Evolutionary conservation across 805 yeast genomes (phyloP).

Genomic region (Yamadazyma tumulicola): DNA sequence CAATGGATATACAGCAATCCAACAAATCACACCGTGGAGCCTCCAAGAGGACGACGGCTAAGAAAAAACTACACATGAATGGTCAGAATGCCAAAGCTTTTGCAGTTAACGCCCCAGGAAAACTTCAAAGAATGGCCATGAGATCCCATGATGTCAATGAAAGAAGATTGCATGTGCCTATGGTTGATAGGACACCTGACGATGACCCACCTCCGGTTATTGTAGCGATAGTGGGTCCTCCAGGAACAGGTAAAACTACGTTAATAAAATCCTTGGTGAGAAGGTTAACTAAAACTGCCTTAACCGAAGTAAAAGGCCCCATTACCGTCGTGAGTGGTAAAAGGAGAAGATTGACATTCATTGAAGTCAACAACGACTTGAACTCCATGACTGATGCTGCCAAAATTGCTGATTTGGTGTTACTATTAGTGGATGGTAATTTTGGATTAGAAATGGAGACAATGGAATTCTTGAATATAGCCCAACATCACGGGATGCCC

Average conservation of each 20-base stretch:
- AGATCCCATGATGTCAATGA: slow-evolving; percentile 83
- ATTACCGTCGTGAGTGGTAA: slow-evolving; percentile 96
- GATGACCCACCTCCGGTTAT: slow-evolving; percentile 97
- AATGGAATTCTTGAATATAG: slow-evolving; percentile 94
- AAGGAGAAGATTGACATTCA: slow-evolving; percentile 84
- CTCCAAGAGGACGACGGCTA: slow-evolving; percentile 51
- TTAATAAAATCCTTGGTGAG: slow-evolving; percentile 84
- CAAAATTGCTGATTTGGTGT: slow-evolving; percentile 88
- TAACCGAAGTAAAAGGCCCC: slow-evolving; percentile 90
- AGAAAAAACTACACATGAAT: slow-evolving; percentile 83
- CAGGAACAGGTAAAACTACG: slow-evolving; percentile 97
- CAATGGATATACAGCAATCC: slow-evolving; percentile 45
- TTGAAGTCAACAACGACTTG: slow-evolving; percentile 89
- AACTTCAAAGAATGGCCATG: slow-evolving; percentile 77
- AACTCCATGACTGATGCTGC: slow-evolving; percentile 97
- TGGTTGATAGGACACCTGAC: slow-evolving; percentile 96
- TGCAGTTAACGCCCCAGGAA: slow-evolving; percentile 63
- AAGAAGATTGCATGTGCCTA: slow-evolving; percentile 87
- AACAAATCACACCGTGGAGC: slow-evolving; percentile 80
- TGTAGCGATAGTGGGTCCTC: slow-evolving; percentile 97
- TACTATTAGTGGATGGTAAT: slow-evolving; percentile 90
- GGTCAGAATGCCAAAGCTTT: slow-evolving; percentile 54
- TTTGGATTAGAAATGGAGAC: slow-evolving; percentile 99
- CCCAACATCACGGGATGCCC: slow-evolving; percentile 99
- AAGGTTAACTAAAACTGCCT: slow-evolving; percentile 80